phyloP scores from a whole-genome alignment of 179 eudicot species.

The Pouteria campechiana region DNA sequence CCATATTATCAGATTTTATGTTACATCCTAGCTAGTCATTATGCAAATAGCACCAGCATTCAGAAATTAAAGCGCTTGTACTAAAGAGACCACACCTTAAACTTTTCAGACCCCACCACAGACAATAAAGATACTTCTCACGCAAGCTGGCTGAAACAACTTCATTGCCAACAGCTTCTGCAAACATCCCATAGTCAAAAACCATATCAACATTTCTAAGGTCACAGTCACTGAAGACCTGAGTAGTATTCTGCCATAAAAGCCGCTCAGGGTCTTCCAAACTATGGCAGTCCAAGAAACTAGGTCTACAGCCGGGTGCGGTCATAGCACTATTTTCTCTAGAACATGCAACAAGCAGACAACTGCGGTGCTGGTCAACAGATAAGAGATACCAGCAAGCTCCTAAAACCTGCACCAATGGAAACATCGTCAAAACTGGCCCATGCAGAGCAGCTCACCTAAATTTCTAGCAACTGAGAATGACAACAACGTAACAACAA shows the following conservation, averaged over 20 bases:
- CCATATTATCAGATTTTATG: too few relatives aligned
- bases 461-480: not conserved
- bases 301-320: slow-evolving; percentile 20
- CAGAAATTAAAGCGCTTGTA: not conserved
- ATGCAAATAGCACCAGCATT: too few relatives aligned
- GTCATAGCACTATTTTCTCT: slow-evolving; percentile 37
- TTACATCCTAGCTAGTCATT: too few relatives aligned
- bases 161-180: slow-evolving; percentile 41
- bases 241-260: slow-evolving; percentile 44
- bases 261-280: slow-evolving; percentile 15
- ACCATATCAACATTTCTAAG: slow-evolving; percentile 35
- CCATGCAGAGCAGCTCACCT: not conserved
- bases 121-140: slow-evolving; percentile 68
- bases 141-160: slow-evolving; percentile 50
- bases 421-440: not conserved
- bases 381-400: slow-evolving; percentile 81
- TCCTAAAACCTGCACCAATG: slow-evolving; percentile 54
- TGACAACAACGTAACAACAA: not conserved
- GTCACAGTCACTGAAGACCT: slow-evolving; percentile 38
- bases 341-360: too few relatives aligned
- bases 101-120: slow-evolving; percentile 90
- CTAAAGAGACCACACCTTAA: slow-evolving; percentile 32
- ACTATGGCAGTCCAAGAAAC: slow-evolving; percentile 30
- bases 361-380: slow-evolving; percentile 56
- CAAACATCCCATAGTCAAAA: slow-evolving; percentile 75